Base-by-base conservation (phyloP, 106 monocot species). In the Gastrodia elata region DNA sequence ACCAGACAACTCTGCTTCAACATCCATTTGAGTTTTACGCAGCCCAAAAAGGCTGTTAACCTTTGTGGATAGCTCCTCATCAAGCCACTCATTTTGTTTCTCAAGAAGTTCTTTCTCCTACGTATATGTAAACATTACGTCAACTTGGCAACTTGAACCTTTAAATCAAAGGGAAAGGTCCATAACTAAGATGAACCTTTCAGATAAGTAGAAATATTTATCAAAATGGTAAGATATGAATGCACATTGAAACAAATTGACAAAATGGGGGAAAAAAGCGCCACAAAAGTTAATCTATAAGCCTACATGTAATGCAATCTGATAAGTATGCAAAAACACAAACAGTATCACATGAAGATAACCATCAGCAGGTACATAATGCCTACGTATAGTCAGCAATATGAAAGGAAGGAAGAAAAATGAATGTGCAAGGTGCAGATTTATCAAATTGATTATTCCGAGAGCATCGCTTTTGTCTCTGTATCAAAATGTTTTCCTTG, bases 101-200 rank as follows among this genome's bases (percentile, higher is more conserved):
- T 85, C 83, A 36, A 98, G 81, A 26, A 98, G 74, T 32, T 98
- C 93, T 77, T 93, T 98, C 78, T 98, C 98, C 98, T 98, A 77
- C 26, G 25, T 64, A 81, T 52, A 32, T 9, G 25, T 8, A 39
- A 69, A 69, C 41, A 39, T 41, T 34, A 67, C 14, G 40, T 25
- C 22, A 69, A 40, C 40, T 40, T 24, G 38, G 39, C 14, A 24
- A 39, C 16, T 69, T 26, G 22, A 26, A 69, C 39, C 25, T 41
- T 32, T 61, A 61, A 32, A 61, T 3, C 32, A 14, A 5, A 4
- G 61, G 32, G 61, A 27, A 2, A 59, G 27, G 10, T 61, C 32
- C 61, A 33, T 61, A 61, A 13, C 1, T 61, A 22, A 11, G 30
- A 59, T 59, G 2, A 10, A 6, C 1, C 4, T 2, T 32, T 32